Evolutionary conservation across 1,284 basidiomycete species (phyloP), one percentile per base, ranked within the genome.

Genomic region (Anthracocystis walkeri): DNA sequence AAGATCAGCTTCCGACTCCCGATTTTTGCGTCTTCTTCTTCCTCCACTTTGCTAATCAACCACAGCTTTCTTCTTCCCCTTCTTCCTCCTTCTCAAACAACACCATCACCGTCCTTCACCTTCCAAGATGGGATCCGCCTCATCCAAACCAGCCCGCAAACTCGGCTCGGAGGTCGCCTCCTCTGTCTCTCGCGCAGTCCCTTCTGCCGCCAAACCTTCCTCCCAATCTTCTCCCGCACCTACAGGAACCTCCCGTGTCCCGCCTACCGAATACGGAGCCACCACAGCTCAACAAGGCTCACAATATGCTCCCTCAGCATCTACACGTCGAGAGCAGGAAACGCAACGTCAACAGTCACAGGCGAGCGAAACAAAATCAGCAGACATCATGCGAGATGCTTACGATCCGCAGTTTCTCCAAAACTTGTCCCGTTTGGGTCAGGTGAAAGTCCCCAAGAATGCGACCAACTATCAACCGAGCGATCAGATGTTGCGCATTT

Each of bases 101-200:
- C 49, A 29, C 31, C 7, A 33, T 27, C 18, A 18, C 14, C 10
- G 6, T 3, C 11, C 25, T 38, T 31, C 5, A 23, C n/a, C 16
- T 16, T 41, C 16, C 54, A 63, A 25, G 6, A 78, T 78, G 77
- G 77, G 77, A 10, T 78, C 77, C 12, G 63, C 73, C 21, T 65
- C 73, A 1, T 78, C 77, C 20, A 78, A 78, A 48, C 77, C 77
- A n/a, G 69, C 66, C 0, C 72, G 73, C 33, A 78, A 72, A 64
- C 69, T 78, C 10, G 77, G 70, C 1, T 66, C 59, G 8, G 52
- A 67, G 25, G 65, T 71, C 0, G 61, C 72, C 8, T 66, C 69
- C 29, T 52, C 76, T 18, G 68, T 75, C 40, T 54, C 68, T 3
- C 52, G 72, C 12, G 29, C 58, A 2, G 56, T 65, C 0, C 65